phyloP scores from a whole-genome alignment of 2,329 filamentous ascomycete species.

The Colletotrichum filicis region DNA sequence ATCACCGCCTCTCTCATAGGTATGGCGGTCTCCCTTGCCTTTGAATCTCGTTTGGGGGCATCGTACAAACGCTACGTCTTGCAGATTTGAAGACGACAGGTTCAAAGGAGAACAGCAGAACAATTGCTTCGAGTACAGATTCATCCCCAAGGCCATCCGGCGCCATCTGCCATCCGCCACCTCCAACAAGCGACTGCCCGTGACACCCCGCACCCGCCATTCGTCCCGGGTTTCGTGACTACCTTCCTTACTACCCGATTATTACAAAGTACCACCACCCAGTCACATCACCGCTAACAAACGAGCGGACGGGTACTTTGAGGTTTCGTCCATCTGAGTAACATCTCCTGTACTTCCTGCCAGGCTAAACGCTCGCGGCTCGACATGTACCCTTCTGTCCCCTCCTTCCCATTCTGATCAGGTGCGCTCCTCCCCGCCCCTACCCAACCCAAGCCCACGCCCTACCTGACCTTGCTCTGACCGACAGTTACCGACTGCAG shows the following conservation, averaged over 20 bases:
- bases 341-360: slow-evolving; percentile 2
- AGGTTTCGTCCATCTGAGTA: slow-evolving; percentile 8
- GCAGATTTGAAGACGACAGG: not conserved
- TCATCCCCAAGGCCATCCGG: not conserved
- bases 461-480: slow-evolving; percentile 26
- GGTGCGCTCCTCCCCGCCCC: slow-evolving; percentile 25
- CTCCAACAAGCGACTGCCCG: not conserved
- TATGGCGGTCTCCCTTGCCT: not conserved
- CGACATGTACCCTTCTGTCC: slow-evolving; percentile 17
- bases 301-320: slow-evolving; percentile 13
- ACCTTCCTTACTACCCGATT: not conserved
- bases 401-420: slow-evolving; percentile 10
- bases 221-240: slow-evolving; percentile 10
- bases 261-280: no score
- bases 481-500: slow-evolving; percentile 33
- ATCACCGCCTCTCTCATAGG: not conserved
- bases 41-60: not conserved
- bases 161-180: not conserved
- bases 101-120: not conserved
- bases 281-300: not conserved
- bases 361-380: not conserved
- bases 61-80: not conserved
- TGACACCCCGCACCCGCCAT: slow-evolving; percentile 18
- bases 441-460: slow-evolving; percentile 12
- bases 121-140: not conserved